Base-by-base conservation (phyloP, 1,139 yeast genomes). In the Zygosaccharomyces pseudobailii region DNA sequence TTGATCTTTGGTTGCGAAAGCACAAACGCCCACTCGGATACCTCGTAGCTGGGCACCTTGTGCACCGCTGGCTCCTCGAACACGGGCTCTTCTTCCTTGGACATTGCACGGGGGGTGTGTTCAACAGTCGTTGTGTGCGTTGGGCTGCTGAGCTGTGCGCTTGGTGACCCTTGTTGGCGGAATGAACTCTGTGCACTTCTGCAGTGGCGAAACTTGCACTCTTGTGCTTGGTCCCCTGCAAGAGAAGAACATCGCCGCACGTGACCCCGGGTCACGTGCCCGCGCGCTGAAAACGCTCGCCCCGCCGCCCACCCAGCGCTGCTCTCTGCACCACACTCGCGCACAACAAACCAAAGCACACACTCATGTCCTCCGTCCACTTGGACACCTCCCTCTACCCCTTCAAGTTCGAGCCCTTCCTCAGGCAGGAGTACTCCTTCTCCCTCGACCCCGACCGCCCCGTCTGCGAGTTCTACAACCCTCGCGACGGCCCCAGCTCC, bases 381-480 rank as follows among this genome's bases (percentile, higher is more conserved):
- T 71, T 72, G 3, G 67, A 68, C 44, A 71, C 77, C 1, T 50
- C 67, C 3, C 57, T 65, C 34, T 71, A 75, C 41, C 66, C 76
- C 40, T 87, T 90, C 74, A 82, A 84, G 57, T 90, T 90, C 62
- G 97, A 90, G 61, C 84, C 87, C 20, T 88, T 87, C 59, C 74
- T 92, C 43, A 75, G 87, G 55, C 78, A 79, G 51, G 97, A 90
- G 63, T 87, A 78, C 67, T 80, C 86, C 54, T 83, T 90, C 58
- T 90, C 95, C 0, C 72, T 88, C 36, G 88, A 89, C 63, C 96
- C 97, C 1, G 92, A 87, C 60, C 74, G 97, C 51, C 97, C 97
- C 8, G 78, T 86, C 3, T 90, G 98, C 63, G 86, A 86, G 51
- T 83, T 75, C 61, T 92, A 73, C 63, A 76, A 76, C 63, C 52